Evolutionary conservation across 1,139 yeast species (phyloP).

Genomic region (Pneumocystis sp.): DNA sequence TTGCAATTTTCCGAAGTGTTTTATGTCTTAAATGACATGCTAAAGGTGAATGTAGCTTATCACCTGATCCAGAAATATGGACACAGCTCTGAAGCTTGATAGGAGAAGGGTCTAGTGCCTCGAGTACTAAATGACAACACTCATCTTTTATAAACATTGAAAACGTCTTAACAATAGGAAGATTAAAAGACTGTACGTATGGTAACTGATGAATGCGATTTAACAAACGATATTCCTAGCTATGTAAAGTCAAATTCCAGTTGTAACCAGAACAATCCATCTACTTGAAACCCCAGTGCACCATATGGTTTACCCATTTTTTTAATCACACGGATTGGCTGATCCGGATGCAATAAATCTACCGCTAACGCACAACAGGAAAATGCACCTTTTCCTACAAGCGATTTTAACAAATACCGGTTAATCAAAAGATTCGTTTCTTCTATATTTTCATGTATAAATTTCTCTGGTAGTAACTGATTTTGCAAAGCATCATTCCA

Average conservation of each 20-base stretch:
- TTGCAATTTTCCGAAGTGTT: not conserved
- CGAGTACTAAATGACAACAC: not conserved
- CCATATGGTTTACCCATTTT: not conserved
- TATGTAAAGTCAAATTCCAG: not conserved
- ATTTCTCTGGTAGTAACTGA: not conserved
- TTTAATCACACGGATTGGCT: not conserved
- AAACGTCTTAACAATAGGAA: not conserved
- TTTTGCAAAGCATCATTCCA: not conserved
- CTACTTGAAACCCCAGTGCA: not conserved
- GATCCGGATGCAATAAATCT: not conserved
- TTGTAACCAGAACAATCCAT: not conserved
- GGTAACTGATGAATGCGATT: not conserved
- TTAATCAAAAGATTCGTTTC: not conserved
- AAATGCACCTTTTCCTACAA: not conserved
- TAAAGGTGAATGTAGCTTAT: not conserved
- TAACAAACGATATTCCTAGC: slow-evolving; percentile 1
- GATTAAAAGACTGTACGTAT: not conserved
- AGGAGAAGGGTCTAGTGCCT: not conserved
- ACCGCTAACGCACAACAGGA: not conserved
- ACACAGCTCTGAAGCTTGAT: not conserved
- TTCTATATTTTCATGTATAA: not conserved
- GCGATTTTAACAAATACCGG: not conserved
- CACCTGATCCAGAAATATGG: not conserved
- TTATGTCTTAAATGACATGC: slow-evolving; percentile 1
- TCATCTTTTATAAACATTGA: not conserved